These are phyloP conservation scores for Lumnitzera littorea DNA, from an alignment of 345 rosid species.

Conservation along the genomic window DNA sequence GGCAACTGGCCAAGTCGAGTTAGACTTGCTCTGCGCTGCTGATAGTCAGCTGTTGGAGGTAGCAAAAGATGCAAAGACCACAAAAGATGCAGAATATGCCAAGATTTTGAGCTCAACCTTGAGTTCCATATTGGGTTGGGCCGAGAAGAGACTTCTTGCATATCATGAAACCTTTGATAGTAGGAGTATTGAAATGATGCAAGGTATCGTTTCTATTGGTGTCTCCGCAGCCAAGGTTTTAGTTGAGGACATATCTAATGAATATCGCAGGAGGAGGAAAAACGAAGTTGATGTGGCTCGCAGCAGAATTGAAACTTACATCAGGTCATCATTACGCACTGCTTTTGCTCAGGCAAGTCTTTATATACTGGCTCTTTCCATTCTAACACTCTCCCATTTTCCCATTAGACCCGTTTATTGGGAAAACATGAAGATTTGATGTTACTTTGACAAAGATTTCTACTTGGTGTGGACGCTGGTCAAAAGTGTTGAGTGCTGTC, in stretches of 20 bases:
- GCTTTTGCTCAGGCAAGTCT: constrained; percentile 96
- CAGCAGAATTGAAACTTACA: constrained; percentile 82
- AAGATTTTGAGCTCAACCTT: constrained; percentile 76
- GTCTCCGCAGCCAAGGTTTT: constrained; percentile 83
- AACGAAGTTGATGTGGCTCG: constrained; percentile 82
- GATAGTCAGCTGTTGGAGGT: constrained; percentile 76
- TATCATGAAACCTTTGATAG: constrained; percentile 88
- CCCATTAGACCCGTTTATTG: no score
- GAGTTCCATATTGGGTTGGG: constrained; percentile 90
- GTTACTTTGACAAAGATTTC: no score
- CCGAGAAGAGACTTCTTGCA: constrained; percentile 93
- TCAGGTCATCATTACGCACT: constrained; percentile 92
- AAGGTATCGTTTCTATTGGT: constrained; percentile 79
- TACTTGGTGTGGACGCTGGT: no score
- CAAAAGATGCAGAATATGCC: constrained; percentile 82
- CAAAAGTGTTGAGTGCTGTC: no score
- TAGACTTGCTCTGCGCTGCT: constrained; percentile 71
- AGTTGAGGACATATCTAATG: constrained; percentile 92
- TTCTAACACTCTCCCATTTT: not conserved
- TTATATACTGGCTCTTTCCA: not conserved
- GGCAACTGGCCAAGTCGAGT: constrained; percentile 71
- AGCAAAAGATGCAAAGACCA: constrained; percentile 86
- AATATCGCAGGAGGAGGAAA: constrained; percentile 83
- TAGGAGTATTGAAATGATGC: constrained; percentile 65
- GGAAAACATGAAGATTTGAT: no score